A percentile compares a stretch with the other conserved stretches of the same genome.
phyloP scores from a whole-genome alignment of 2,329 filamentous ascomycete species.

The Rachicladosporium sp. region DNA sequence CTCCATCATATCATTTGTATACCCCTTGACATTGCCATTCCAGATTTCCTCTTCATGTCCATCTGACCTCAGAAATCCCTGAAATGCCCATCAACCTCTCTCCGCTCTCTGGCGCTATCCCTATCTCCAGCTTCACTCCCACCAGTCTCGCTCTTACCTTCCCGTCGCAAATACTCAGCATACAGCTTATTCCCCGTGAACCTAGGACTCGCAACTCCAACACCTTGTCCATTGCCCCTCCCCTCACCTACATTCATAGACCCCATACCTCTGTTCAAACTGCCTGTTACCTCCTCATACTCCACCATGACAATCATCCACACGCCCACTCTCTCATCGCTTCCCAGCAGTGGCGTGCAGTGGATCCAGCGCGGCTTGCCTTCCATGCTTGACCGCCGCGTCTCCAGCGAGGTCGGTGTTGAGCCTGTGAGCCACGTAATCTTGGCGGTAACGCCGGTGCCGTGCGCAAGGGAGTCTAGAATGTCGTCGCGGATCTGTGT shows the following conservation, averaged over 20 bases:
- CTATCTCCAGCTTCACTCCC: slow-evolving; percentile 4
- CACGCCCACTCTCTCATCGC: slow-evolving; percentile 31
- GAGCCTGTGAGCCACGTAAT: slow-evolving; percentile 26
- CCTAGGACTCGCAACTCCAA: slow-evolving; percentile 8
- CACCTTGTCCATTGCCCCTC: slow-evolving; percentile 2
- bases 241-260: neutral
- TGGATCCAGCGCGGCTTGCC: slow-evolving; percentile 31
- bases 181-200: slow-evolving; percentile 23
- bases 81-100: slow-evolving; percentile 16
- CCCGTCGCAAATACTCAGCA: slow-evolving; percentile 23
- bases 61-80: slow-evolving; percentile 14
- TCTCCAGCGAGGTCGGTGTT: slow-evolving; percentile 2
- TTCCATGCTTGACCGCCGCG: slow-evolving; percentile 7
- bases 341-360: slow-evolving; percentile 32
- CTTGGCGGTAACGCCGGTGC: slow-evolving; percentile 31
- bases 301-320: slow-evolving; percentile 38
- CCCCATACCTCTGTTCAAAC: slow-evolving; percentile 9
- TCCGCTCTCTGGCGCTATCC: slow-evolving; percentile 7
- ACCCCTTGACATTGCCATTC: too few relatives aligned
- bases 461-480: slow-evolving; percentile 26
- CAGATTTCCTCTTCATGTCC: too few relatives aligned
- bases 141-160: slow-evolving; percentile 12
- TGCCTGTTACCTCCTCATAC: slow-evolving; percentile 22
- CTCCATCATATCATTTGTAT: too few relatives aligned
- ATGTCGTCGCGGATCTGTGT: slow-evolving; percentile 26